phyloP scores from a whole-genome alignment of 2,329 filamentous ascomycete species.

The Microsporum canis region DNA sequence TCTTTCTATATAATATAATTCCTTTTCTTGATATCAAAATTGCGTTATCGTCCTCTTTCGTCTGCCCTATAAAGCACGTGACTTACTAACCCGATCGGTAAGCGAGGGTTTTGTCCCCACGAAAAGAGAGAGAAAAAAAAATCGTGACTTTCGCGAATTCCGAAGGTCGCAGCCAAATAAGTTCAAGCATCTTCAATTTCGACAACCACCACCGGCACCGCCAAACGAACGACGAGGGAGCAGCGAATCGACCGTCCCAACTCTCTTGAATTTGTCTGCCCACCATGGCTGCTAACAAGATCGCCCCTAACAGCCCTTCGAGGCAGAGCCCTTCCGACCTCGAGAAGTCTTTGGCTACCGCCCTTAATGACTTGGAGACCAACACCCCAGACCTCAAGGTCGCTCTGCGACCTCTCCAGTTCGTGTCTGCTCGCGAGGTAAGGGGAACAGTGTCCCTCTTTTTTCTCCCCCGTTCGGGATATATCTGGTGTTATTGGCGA shows the following conservation, averaged over 20 bases:
- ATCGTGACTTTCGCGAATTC: slow-evolving; percentile 5
- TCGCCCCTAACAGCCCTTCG: slow-evolving; percentile 92
- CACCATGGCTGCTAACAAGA: slow-evolving; percentile 78
- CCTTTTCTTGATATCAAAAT: not conserved
- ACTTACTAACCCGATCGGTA: slow-evolving; percentile 7
- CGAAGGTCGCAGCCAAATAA: slow-evolving; percentile 6
- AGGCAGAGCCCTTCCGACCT: slow-evolving; percentile 93
- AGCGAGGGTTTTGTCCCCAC: slow-evolving; percentile 13
- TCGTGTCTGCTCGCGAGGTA: slow-evolving; percentile 98
- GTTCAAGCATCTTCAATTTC: not conserved
- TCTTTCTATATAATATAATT: not conserved
- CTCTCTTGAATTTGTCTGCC: slow-evolving; percentile 16
- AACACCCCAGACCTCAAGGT: slow-evolving; percentile 97
- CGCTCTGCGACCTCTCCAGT: slow-evolving; percentile 92
- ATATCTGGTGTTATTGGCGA: slow-evolving; percentile 3
- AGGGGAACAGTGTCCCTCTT: slow-evolving; percentile 32
- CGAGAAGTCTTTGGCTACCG: slow-evolving; percentile 90
- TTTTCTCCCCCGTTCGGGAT: not conserved
- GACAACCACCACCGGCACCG: not conserved
- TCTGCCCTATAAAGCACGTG: not conserved
- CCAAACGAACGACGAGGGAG: slow-evolving; percentile 9
- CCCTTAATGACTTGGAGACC: slow-evolving; percentile 97
- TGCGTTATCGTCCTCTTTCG: not conserved
- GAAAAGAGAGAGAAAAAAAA: slow-evolving; percentile 7
- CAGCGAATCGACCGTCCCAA: slow-evolving; percentile 11